These are phyloP conservation scores for Eragrostis tef DNA, from an alignment of 202 grass and related monocot species.

Conservation along the genomic window DNA sequence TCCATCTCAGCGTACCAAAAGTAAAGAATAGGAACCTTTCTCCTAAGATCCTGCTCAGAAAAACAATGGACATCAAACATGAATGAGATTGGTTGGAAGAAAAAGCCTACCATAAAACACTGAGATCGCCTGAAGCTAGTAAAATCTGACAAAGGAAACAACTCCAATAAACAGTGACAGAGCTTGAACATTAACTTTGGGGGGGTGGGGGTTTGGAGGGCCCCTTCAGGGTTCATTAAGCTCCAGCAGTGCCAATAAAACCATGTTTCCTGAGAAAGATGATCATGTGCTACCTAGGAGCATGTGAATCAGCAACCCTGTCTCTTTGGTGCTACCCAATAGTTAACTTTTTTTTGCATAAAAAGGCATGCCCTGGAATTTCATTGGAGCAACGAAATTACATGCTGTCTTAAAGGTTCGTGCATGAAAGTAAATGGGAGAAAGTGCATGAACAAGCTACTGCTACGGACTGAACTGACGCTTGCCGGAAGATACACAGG, in stretches of 20 bases:
- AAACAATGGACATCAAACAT: slow-evolving; percentile 26
- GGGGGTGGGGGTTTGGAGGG: no score
- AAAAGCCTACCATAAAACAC: slow-evolving; percentile 1
- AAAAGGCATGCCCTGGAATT: no score
- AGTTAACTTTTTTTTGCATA: no score
- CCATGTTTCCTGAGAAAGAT: neutral
- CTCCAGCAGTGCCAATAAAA: neutral
- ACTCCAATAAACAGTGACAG: slow-evolving; percentile 5
- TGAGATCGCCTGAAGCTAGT: slow-evolving; percentile 1
- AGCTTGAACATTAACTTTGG: no score
- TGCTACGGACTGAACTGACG: no score
- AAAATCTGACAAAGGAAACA: neutral
- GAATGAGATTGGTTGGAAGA: neutral
- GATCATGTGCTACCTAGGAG: neutral
- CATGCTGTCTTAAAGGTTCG: no score
- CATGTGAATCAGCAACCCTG: neutral
- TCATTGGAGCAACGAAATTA: no score
- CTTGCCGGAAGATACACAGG: no score
- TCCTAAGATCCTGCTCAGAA: slow-evolving; percentile 67
- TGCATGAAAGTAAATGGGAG: no score
- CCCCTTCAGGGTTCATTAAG: no score
- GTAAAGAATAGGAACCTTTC: slow-evolving; percentile 77
- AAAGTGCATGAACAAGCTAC: no score
- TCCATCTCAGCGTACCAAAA: slow-evolving; percentile 92
- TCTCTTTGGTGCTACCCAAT: neutral